Conservation (phyloP, 352 stramenopile genomes). For the Pythium angustatum region DNA sequence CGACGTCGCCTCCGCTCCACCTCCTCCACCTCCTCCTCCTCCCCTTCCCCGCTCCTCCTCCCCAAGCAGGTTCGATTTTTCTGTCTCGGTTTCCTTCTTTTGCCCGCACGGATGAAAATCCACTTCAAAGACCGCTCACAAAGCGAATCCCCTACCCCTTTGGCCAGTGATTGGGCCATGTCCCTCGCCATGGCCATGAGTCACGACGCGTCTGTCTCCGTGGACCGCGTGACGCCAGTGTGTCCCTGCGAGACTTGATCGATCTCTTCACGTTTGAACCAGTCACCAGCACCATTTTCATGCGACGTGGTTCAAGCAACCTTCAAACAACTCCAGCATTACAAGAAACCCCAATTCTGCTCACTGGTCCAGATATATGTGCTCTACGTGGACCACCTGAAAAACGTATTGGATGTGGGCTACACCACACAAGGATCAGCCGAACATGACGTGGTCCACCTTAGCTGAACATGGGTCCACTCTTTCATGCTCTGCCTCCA, state of each 20-base stretch:
- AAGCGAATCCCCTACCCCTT: constrained; percentile 22
- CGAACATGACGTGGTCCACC: not conserved
- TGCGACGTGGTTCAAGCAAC: constrained; percentile 21
- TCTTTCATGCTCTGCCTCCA: not conserved
- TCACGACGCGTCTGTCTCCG: constrained; percentile 26
- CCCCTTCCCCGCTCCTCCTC: constrained; percentile 12
- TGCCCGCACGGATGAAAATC: constrained; percentile 30
- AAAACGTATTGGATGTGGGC: not conserved
- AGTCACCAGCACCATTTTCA: no score
- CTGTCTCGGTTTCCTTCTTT: constrained; percentile 16
- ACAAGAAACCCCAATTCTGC: not conserved
- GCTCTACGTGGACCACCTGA: not conserved
- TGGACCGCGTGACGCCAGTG: constrained; percentile 23
- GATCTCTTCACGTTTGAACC: constrained; percentile 2
- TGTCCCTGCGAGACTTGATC: constrained; percentile 21
- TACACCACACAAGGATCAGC: not conserved
- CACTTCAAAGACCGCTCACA: constrained; percentile 29
- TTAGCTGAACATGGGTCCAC: not conserved
- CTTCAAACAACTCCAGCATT: constrained; percentile 9
- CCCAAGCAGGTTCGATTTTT: constrained; percentile 25
- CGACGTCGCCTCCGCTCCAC: not conserved
- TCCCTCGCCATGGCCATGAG: constrained; percentile 25
- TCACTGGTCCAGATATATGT: not conserved
- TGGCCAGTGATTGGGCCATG: constrained; percentile 18
- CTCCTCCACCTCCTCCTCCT: not conserved